These are phyloP conservation scores for Coccinonectria pachysandricola DNA, from an alignment of 2,329 filamentous ascomycete genomes.

Conservation along the genomic window DNA sequence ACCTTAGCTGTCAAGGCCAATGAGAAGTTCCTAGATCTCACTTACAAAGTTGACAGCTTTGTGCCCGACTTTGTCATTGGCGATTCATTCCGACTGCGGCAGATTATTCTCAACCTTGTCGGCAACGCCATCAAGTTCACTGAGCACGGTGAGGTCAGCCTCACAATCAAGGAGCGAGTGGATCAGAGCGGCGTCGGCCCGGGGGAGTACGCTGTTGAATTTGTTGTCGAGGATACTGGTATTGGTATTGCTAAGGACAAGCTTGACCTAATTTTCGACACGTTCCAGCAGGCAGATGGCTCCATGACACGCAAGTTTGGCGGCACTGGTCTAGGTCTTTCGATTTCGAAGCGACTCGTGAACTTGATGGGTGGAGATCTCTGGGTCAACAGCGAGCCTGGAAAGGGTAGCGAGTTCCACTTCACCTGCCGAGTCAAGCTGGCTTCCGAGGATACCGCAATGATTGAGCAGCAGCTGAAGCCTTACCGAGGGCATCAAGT, in stretches of 20 bases:
- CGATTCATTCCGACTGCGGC: slow-evolving; percentile 89
- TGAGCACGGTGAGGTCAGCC: slow-evolving; percentile 88
- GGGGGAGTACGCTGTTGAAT: slow-evolving; percentile 87
- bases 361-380: slow-evolving; percentile 95
- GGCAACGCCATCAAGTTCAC: slow-evolving; percentile 99
- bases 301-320: slow-evolving; percentile 95
- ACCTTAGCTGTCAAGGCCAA: slow-evolving; percentile 95
- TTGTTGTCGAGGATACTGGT: slow-evolving; percentile 89
- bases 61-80: slow-evolving; percentile 93
- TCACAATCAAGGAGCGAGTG: slow-evolving; percentile 68
- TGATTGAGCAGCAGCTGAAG: slow-evolving; percentile 72
- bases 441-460: slow-evolving; percentile 65
- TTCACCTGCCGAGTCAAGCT: slow-evolving; percentile 90
- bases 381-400: slow-evolving; percentile 89
- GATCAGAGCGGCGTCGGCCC: slow-evolving; percentile 51
- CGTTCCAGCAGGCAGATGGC: slow-evolving; percentile 95
- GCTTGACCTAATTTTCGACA: slow-evolving; percentile 94
- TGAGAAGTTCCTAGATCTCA: slow-evolving; percentile 86
- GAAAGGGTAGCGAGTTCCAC: slow-evolving; percentile 87
- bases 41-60: slow-evolving; percentile 85
- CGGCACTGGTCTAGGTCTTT: slow-evolving; percentile 84
- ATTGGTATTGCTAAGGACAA: slow-evolving; percentile 96
- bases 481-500: slow-evolving; percentile 92
- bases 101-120: slow-evolving; percentile 94
- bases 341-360: slow-evolving; percentile 89